Evolutionary conservation across 1,139 yeast genomes (phyloP), one percentile per base, ranked within the genome.

Genomic region (Yamadazyma triangularis): DNA sequence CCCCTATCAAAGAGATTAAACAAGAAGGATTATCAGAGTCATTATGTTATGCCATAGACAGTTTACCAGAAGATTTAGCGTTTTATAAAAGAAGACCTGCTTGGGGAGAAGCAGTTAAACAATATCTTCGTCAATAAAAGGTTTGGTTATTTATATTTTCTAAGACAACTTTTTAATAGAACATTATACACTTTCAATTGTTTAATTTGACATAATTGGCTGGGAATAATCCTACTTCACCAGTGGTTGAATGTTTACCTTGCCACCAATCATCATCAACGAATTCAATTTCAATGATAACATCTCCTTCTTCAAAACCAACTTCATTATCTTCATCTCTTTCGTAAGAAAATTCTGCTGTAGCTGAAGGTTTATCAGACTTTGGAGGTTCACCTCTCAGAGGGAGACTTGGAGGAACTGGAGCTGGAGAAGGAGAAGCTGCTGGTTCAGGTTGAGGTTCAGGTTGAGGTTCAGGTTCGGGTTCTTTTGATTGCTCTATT

Each of bases 261-360:
- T 82, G 69, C 97, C 97, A 91, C 98, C 98, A 91, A 51, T 87
- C 96, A 30, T 86, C 95, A 46, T 88, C 96, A 11, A 85, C 84
- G 56, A 86, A 83, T 44, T 87, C 95, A 40, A 91, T 84, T 39
- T 87, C 85, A 13, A 78, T 63, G 43, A 91, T 87, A 39, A 69
- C 48, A 44, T 87, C 97, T 30, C 93, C 95, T 52, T 86, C 96
- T 21, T 65, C 73, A 56, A 86, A 86, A 2, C 79, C 73, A 36
- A 91, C 68, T 59, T 91, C 98, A 49, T 89, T 91, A 41, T 83
- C 95, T 56, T 89, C 96, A 23, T 80, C 80, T 14, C 93, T 95
- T 32, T 81, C 94, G 55, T 88, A 87, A 48, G 84, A 93, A 55
- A 77, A 87, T 45, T 80, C 85, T 2, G 96, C 95, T 36, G 74